Evolutionary conservation across 2,329 filamentous ascomycete species (phyloP).

Genomic region (Epicoccum nigrum): DNA sequence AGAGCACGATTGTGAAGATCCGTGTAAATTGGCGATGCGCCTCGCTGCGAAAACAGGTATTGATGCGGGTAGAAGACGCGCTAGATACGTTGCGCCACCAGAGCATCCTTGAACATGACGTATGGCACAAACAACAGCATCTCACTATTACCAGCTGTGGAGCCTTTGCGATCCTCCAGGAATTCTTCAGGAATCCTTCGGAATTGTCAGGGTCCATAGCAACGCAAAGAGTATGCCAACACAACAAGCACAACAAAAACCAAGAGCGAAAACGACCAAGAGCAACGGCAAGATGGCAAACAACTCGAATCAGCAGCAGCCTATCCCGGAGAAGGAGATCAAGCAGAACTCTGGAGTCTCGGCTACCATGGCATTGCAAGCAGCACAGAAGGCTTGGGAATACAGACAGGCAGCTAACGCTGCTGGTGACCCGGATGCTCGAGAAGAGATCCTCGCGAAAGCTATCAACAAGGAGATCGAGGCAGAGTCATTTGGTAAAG

Average conservation of each 20-base stretch:
- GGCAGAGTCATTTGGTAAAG: constrained; percentile 50
- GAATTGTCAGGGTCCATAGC: not conserved
- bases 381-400: constrained; percentile 48
- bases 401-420: constrained; percentile 49
- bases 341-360: constrained; percentile 49
- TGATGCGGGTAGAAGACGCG: constrained; percentile 5
- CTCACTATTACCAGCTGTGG: constrained; percentile 5
- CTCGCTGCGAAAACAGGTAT: constrained; percentile 15
- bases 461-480: constrained; percentile 51
- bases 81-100: constrained; percentile 11
- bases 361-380: constrained; percentile 46
- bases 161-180: not conserved
- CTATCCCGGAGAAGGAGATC: constrained; percentile 45
- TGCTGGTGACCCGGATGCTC: constrained; percentile 47
- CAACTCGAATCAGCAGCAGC: constrained; percentile 16
- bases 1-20: constrained; percentile 7
- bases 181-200: too few species aligned
- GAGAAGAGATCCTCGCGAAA: constrained; percentile 48
- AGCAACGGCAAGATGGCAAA: constrained; percentile 18
- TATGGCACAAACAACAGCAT: not conserved
- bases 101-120: constrained; percentile 18
- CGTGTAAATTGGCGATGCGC: constrained; percentile 4
- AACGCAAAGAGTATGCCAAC: not conserved
- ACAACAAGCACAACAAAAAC: constrained; percentile 8
- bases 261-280: constrained; percentile 11